Percentiles rank a stretch among this genome's conserved stretches.
These are phyloP conservation scores for Aspergillus sparsus DNA, from an alignment of 495 filamentous ascomycete genomes.

Conservation along the genomic window DNA sequence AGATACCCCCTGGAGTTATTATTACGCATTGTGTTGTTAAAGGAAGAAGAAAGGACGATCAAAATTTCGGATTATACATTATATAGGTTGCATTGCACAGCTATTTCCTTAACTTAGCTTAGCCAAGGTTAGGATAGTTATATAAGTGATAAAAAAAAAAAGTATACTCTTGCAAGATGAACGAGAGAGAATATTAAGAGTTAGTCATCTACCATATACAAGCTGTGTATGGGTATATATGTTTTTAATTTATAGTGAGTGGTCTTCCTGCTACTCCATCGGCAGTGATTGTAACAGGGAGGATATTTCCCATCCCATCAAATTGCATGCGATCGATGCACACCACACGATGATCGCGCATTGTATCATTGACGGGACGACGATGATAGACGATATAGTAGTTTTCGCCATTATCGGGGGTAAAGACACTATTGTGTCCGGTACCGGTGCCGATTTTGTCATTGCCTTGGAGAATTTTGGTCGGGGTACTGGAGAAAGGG, in stretches of 20 bases:
- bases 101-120: too few relatives aligned
- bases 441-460: constrained; percentile 40
- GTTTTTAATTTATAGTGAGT: neutral
- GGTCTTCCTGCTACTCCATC: constrained; percentile 30
- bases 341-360: constrained; percentile 45
- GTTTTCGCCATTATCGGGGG: constrained; percentile 41
- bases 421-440: constrained; percentile 46
- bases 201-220: too few relatives aligned
- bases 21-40: too few relatives aligned
- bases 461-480: constrained; percentile 44
- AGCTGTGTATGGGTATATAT: too few relatives aligned
- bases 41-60: too few relatives aligned
- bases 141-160: neutral
- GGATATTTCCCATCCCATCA: constrained; percentile 43
- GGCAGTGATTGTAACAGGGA: constrained; percentile 42
- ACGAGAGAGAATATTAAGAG: too few relatives aligned
- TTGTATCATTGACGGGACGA: constrained; percentile 41
- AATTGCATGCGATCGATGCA: constrained; percentile 52
- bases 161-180: too few relatives aligned
- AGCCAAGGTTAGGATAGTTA: neutral
- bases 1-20: constrained; percentile 19
- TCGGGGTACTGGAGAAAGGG: constrained; percentile 38
- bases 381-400: constrained; percentile 55
- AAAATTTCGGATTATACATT: too few relatives aligned
- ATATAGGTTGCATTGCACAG: too few relatives aligned